phyloP scores from a whole-genome alignment of 768 basidiomycete species.

The Dendrothele bispora region DNA sequence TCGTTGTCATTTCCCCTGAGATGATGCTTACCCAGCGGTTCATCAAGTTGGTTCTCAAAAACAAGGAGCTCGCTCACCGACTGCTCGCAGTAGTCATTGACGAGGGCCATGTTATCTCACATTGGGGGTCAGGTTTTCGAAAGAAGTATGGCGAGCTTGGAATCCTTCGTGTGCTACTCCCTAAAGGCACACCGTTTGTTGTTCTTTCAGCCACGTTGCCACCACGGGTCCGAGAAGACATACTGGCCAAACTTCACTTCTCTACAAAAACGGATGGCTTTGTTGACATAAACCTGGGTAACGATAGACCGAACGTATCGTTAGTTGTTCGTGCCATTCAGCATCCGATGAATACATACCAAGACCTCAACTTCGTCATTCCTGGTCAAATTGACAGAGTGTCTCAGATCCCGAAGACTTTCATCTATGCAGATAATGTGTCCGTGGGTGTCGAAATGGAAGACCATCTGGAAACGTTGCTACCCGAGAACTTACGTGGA shows the following conservation, averaged over 20 bases:
- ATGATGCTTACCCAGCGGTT: constrained; percentile 16
- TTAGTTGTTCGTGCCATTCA: constrained; percentile 16
- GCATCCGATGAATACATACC: constrained; percentile 14
- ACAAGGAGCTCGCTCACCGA: constrained; percentile 1
- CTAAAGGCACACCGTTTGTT: constrained; percentile 10
- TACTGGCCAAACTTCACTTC: constrained; percentile 11
- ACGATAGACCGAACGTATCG: constrained; percentile 21
- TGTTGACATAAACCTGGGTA: constrained; percentile 12
- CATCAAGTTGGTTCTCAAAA: constrained; percentile 7
- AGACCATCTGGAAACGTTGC: not conserved
- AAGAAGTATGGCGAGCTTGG: constrained; percentile 16
- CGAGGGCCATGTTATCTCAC: constrained; percentile 21
- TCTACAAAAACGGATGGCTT: not conserved
- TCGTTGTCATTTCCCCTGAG: constrained; percentile 19
- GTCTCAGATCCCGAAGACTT: not conserved
- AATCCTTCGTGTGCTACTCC: constrained; percentile 12
- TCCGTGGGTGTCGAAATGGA: not conserved
- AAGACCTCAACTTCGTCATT: constrained; percentile 20
- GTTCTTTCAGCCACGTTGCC: constrained; percentile 19
- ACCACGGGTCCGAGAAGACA: constrained; percentile 9
- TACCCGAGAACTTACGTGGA: not conserved
- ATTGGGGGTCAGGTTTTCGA: constrained; percentile 22
- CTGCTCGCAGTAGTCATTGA: constrained; percentile 17
- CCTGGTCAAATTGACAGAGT: not conserved
- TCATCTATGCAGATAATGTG: not conserved